Base-by-base conservation (phyloP, 495 filamentous ascomycete genomes). In the Penicillium diatomitis region DNA sequence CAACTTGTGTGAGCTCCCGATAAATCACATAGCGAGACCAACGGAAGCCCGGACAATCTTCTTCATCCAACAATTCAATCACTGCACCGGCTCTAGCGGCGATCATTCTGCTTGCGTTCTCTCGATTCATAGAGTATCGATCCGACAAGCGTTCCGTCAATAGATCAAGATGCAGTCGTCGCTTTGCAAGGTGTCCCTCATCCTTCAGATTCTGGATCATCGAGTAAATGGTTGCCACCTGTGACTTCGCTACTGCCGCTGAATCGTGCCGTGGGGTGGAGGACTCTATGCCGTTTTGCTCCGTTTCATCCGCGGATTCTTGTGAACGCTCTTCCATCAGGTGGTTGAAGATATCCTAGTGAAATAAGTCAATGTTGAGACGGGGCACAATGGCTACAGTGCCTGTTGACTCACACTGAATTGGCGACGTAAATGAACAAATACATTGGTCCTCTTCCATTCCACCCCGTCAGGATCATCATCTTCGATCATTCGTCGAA, bases 401-500 rank as follows among this genome's bases (percentile, higher is more conserved):
- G 11, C 32, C 38, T 10, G 20, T 41, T 29, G 2, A 46, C 56
- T 51, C 51, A 74, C 76, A 32, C 72, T 64, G 55, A 76, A 81
- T 47, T 74, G 71, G 44, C 70, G 59, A 41, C 62, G 69, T 31
- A 80, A 70, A 57, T 82, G 72, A 32, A 66, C 60, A 50, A 75
- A 76, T 6, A 84, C 60, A 48, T 68, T 71, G 6, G 74, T 80
- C 41, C 70, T 70, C 27, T 59, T 63, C 82, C 82, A 85, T 27
- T 69, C 62, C 31, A 81, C 59, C 32, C 69, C 70, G 57, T 80
- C 74, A 42, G n/a, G 28, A 46, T 78, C 75, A 41, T 76, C 75
- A 2, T 63, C 70, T 42, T 73, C 75, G 6, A 82, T 55, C 79
- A 85, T 83, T 8, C 72, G 73, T 31, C 75, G 69, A 3, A 84